Percentiles rank a stretch among this genome's conserved stretches.
These are phyloP conservation scores for Colletotrichum caudatum DNA, from an alignment of 2,329 filamentous ascomycete species.

Conservation along the genomic window DNA sequence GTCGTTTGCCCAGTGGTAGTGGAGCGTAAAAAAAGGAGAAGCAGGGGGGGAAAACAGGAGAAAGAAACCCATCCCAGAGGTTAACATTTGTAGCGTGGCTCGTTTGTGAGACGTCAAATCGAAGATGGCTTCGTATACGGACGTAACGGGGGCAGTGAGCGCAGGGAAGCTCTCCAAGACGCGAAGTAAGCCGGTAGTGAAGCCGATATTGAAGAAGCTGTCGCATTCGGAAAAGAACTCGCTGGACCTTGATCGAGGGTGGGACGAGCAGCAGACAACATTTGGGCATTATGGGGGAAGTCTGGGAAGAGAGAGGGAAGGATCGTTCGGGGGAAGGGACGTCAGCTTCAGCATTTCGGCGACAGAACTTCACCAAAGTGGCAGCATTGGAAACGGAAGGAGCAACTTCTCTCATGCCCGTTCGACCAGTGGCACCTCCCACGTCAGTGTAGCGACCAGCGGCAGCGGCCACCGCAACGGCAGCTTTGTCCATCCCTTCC, in stretches of 20 bases:
- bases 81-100: not conserved
- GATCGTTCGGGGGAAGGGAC: slow-evolving; percentile 50
- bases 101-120: not conserved
- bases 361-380: slow-evolving; percentile 47
- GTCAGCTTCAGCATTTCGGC: slow-evolving; percentile 61
- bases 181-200: slow-evolving; percentile 63
- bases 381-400: slow-evolving; percentile 44
- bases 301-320: slow-evolving; percentile 47
- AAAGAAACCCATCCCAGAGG: not conserved
- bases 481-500: slow-evolving; percentile 72
- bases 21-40: not conserved
- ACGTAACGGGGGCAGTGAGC: slow-evolving; percentile 46
- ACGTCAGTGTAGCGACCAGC: slow-evolving; percentile 67
- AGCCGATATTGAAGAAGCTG: slow-evolving; percentile 73
- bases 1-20: not conserved
- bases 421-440: slow-evolving; percentile 69
- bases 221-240: slow-evolving; percentile 71
- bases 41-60: not conserved
- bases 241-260: slow-evolving; percentile 68
- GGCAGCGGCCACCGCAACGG: slow-evolving; percentile 62
- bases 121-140: slow-evolving; percentile 54
- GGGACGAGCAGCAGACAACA: slow-evolving; percentile 43
- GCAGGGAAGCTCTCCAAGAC: slow-evolving; percentile 59
- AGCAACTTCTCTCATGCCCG: slow-evolving; percentile 67
- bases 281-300: slow-evolving; percentile 36